phyloP scores from a whole-genome alignment of 441 rosid genomes.

The Geranium incanum region DNA sequence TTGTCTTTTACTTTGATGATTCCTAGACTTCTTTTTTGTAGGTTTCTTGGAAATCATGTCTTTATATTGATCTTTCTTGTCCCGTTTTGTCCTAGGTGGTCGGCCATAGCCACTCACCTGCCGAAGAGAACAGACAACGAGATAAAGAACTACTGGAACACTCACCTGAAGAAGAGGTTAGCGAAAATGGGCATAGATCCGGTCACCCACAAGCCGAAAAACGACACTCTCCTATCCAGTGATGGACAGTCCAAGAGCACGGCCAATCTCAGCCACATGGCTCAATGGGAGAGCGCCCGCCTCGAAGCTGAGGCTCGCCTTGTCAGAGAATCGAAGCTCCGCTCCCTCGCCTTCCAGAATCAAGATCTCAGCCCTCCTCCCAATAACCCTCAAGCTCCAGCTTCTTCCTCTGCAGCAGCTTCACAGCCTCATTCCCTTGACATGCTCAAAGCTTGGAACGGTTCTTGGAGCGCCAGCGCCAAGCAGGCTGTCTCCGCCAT shows the following conservation, averaged over 20 bases:
- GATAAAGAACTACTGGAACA: constrained; percentile 96
- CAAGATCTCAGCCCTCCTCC: constrained; percentile 6
- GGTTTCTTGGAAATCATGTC: constrained; percentile 7
- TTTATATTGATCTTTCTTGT: constrained; percentile 20
- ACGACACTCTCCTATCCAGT: constrained; percentile 48
- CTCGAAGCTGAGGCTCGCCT: constrained; percentile 95
- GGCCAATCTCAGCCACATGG: constrained; percentile 92
- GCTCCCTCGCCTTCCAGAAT: constrained; percentile 41
- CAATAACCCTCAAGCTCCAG: constrained; percentile 13
- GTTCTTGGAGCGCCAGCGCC: constrained; percentile 6
- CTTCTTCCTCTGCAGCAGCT: constrained; percentile 4
- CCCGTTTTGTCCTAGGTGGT: constrained; percentile 53
- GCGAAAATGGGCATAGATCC: constrained; percentile 97
- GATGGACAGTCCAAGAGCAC: constrained; percentile 73
- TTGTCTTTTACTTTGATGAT: neutral
- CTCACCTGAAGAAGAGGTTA: constrained; percentile 82
- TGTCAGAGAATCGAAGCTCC: constrained; percentile 74
- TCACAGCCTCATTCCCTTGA: constrained; percentile 11
- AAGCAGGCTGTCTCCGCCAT: constrained; percentile 15
- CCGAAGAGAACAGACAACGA: constrained; percentile 94
- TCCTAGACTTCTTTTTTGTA: constrained; percentile 16
- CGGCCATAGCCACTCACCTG: constrained; percentile 90
- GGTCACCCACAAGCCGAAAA: constrained; percentile 91
- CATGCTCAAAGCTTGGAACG: constrained; percentile 33
- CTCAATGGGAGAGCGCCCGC: constrained; percentile 97